phyloP scores from a whole-genome alignment of 2,329 filamentous ascomycete species.

The Magnaporthales sp. region DNA sequence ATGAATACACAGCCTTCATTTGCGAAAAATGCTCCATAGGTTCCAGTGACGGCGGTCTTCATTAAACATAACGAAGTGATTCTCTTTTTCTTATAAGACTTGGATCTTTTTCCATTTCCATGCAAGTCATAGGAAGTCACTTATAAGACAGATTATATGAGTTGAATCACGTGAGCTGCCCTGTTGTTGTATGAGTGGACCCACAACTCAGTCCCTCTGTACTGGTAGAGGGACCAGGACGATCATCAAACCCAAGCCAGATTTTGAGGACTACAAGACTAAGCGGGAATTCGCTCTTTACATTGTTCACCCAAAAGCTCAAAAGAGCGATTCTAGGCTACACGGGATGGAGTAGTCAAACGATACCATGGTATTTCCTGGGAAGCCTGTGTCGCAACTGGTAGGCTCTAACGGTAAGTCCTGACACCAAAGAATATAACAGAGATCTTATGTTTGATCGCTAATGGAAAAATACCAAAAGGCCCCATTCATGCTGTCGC shows the following conservation, averaged over 20 bases:
- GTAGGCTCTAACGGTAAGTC: conserved; percentile 48
- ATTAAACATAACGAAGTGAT: no score
- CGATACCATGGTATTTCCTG: conserved; percentile 33
- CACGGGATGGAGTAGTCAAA: background rate
- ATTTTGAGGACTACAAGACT: no score
- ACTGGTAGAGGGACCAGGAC: no score
- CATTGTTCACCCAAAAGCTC: background rate
- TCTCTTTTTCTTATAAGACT: no score
- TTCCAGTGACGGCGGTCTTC: background rate
- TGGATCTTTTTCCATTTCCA: no score
- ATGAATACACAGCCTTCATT: background rate
- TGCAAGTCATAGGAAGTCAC: no score
- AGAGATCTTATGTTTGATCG: background rate
- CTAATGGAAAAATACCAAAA: conserved; percentile 20
- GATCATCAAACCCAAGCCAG: no score
- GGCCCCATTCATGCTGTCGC: conserved; percentile 64
- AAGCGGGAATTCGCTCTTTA: background rate
- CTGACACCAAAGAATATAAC: background rate
- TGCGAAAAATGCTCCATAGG: background rate
- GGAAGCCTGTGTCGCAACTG: conserved; percentile 44
- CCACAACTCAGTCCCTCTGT: background rate
- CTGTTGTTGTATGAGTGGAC: background rate
- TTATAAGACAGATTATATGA: background rate
- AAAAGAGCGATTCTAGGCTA: background rate
- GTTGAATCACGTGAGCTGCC: background rate